Conservation (phyloP, 352 stramenopile species). For the Blastocystis sp. region DNA sequence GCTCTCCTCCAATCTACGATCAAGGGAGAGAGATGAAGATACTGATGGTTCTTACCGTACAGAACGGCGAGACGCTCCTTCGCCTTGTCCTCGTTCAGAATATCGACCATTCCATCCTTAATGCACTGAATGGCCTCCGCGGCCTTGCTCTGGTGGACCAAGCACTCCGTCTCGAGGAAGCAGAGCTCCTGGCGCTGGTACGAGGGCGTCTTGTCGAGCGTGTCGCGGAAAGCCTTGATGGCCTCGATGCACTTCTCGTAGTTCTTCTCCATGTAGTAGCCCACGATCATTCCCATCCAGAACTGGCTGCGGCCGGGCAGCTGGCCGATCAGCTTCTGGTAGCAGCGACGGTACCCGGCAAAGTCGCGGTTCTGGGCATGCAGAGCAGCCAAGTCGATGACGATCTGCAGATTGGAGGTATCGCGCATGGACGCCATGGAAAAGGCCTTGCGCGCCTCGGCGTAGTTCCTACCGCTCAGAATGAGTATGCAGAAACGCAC, state of each 20-base stretch:
- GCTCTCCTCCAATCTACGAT: slow-evolving; percentile 4
- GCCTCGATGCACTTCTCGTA: slow-evolving; percentile 48
- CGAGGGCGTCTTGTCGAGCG: not conserved
- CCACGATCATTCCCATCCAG: slow-evolving; percentile 57
- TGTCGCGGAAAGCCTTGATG: slow-evolving; percentile 29
- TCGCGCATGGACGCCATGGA: slow-evolving; percentile 19
- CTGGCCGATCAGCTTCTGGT: slow-evolving; percentile 47
- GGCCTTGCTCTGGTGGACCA: not conserved
- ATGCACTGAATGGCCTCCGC: slow-evolving; percentile 2
- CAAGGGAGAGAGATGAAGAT: not conserved
- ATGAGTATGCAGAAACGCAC: not conserved
- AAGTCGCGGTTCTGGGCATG: slow-evolving; percentile 34
- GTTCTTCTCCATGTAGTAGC: slow-evolving; percentile 42
- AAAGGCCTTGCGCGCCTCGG: slow-evolving; percentile 55
- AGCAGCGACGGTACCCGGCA: slow-evolving; percentile 18
- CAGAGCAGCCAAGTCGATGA: slow-evolving; percentile 34
- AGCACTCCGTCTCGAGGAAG: slow-evolving; percentile 46
- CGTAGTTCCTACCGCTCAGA: slow-evolving; percentile 46
- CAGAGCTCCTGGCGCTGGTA: slow-evolving; percentile 30
- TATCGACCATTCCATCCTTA: slow-evolving; percentile 23
- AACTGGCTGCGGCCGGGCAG: slow-evolving; percentile 21
- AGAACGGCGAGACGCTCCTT: slow-evolving; percentile 46
- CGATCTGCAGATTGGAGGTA: slow-evolving; percentile 39
- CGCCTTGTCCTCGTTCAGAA: slow-evolving; percentile 37
- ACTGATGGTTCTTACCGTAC: slow-evolving; percentile 12